These are phyloP conservation scores for Achlya hypogyna DNA, from an alignment of 352 stramenopile species.

Conservation along the genomic window DNA sequence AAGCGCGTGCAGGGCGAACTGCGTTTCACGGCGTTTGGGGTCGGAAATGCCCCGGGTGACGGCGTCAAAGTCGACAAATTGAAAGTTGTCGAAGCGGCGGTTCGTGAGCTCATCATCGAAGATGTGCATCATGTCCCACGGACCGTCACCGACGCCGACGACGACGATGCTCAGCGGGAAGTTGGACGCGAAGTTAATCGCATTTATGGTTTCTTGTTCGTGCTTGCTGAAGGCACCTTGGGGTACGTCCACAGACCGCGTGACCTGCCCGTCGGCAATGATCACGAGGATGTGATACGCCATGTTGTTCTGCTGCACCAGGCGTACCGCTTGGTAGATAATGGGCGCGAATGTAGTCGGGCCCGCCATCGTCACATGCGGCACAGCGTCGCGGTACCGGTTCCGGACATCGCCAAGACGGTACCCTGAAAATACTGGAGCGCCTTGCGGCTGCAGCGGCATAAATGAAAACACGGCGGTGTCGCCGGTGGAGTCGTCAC, in stretches of 20 bases:
- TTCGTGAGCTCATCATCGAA: slow-evolving; percentile 60
- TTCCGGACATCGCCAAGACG: slow-evolving; percentile 52
- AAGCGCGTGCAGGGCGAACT: slow-evolving; percentile 74
- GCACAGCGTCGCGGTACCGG: slow-evolving; percentile 61
- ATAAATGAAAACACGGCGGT: slow-evolving; percentile 67
- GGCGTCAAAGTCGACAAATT: slow-evolving; percentile 78
- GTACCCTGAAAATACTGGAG: slow-evolving; percentile 42
- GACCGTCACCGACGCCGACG: slow-evolving; percentile 65
- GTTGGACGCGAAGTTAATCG: slow-evolving; percentile 58
- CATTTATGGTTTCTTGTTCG: slow-evolving; percentile 40
- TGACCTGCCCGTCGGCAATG: slow-evolving; percentile 55
- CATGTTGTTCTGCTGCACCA: slow-evolving; percentile 60
- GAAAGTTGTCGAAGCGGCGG: slow-evolving; percentile 80
- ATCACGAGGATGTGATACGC: slow-evolving; percentile 75
- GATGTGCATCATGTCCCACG: slow-evolving; percentile 69
- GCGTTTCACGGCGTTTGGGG: slow-evolving; percentile 40
- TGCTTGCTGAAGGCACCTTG: slow-evolving; percentile 63
- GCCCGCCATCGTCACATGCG: slow-evolving; percentile 66
- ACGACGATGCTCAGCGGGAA: slow-evolving; percentile 74
- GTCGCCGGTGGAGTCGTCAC: slow-evolving; percentile 70
- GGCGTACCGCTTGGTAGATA: slow-evolving; percentile 70
- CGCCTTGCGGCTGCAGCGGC: background rate
- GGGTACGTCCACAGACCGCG: slow-evolving; percentile 65
- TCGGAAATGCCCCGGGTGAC: slow-evolving; percentile 10
- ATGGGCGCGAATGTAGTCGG: slow-evolving; percentile 82